Evolutionary conservation across 1,139 yeast species (phyloP).

Genomic region (Pichia sp.): DNA sequence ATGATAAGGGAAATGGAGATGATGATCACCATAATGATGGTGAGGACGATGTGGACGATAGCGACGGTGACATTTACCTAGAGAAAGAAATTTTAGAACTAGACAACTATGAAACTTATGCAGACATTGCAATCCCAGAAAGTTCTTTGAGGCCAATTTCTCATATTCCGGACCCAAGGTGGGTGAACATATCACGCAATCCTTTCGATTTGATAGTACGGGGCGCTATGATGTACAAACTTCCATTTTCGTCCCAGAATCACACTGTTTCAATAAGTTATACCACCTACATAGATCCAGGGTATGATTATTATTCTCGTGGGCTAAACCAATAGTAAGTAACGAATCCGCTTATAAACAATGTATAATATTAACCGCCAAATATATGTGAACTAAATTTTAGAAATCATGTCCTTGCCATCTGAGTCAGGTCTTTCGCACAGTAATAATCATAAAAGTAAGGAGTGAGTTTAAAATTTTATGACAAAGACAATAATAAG

Average conservation of each 20-base stretch:
- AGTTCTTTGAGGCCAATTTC: background rate
- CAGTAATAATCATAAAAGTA: too few relatives aligned
- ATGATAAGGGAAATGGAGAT: conserved; percentile 20
- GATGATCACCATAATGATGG: conserved; percentile 16
- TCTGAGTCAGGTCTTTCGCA: too few relatives aligned
- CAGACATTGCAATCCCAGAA: background rate
- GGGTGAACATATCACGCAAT: conserved; percentile 72
- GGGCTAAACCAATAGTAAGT: background rate
- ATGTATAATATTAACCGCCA: background rate
- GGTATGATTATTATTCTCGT: background rate
- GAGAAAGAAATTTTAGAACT: conserved; percentile 1
- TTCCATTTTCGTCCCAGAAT: conserved; percentile 57
- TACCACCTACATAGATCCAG: conserved; percentile 56
- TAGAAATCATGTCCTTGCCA: background rate
- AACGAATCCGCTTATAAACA: background rate
- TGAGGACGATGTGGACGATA: conserved; percentile 15
- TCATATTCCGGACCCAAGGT: conserved; percentile 41
- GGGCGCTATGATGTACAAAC: conserved; percentile 73
- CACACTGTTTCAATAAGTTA: conserved; percentile 62
- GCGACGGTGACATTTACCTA: conserved; percentile 17
- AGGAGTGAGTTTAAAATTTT: too few relatives aligned
- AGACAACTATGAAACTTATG: background rate
- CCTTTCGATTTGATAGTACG: conserved; percentile 85
- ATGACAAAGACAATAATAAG: background rate
- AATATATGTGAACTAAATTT: background rate